phyloP scores from a whole-genome alignment of 495 filamentous ascomycete genomes.

The Daldinia vernicosa region DNA sequence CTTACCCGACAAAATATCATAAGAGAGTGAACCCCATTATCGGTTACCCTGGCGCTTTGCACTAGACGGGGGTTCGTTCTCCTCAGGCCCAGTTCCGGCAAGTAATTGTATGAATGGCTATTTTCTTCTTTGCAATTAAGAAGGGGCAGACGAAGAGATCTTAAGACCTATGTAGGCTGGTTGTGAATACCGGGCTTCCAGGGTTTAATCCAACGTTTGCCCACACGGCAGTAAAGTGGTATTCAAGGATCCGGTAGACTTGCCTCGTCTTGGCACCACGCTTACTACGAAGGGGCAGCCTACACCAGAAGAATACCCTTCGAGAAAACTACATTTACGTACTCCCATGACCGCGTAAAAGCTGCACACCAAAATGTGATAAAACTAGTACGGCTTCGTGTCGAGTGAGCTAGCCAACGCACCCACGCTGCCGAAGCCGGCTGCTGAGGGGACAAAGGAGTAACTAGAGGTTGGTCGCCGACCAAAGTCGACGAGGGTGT shows the following conservation, averaged over 20 bases:
- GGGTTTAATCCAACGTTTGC: conserved; percentile 22
- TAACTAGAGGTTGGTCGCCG: conserved; percentile 34
- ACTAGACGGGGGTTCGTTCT: background rate
- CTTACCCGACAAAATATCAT: conserved; percentile 26
- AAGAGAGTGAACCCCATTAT: conserved; percentile 16
- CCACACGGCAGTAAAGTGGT: conserved; percentile 36
- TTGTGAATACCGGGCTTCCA: conserved; percentile 14
- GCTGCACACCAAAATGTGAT: conserved; percentile 9
- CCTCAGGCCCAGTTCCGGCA: conserved; percentile 6
- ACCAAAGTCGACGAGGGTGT: conserved; percentile 42
- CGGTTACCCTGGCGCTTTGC: conserved; percentile 1
- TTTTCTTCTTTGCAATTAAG: conserved; percentile 48
- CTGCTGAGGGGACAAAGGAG: conserved; percentile 19
- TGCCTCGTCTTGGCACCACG: conserved; percentile 44
- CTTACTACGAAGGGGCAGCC: conserved; percentile 38
- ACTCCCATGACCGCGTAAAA: conserved; percentile 5
- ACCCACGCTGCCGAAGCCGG: conserved; percentile 39
- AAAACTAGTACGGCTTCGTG: conserved; percentile 30
- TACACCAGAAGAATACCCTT: conserved; percentile 9
- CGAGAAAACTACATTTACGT: conserved; percentile 5
- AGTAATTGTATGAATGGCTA: conserved; percentile 21
- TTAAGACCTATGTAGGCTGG: background rate
- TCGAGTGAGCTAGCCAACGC: conserved; percentile 25
- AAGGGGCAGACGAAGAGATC: conserved; percentile 47
- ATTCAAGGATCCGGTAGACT: conserved; percentile 34